These are phyloP conservation scores for Coemansia sp. DNA, from an alignment of 192 early-diverging fungal species.

Conservation along the genomic window DNA sequence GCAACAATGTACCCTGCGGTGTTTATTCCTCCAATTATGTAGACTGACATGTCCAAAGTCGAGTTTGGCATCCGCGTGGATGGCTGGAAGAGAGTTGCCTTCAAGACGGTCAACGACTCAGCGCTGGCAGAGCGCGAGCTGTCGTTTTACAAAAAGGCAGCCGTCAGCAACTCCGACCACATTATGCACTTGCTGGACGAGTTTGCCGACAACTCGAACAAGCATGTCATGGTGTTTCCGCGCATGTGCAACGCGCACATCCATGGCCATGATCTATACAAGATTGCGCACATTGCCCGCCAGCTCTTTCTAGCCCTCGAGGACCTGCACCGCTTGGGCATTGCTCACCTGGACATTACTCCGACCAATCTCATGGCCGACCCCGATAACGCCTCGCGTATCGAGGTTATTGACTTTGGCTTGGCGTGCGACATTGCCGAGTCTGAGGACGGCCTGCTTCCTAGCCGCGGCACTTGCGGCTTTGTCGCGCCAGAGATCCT, in stretches of 20 bases:
- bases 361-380: conserved; percentile 65
- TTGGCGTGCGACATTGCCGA: conserved; percentile 57
- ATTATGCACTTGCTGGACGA: conserved; percentile 61
- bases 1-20: neutral
- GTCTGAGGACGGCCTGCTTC: conserved; percentile 26
- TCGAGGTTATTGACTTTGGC: conserved; percentile 76
- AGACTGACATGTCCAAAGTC: conserved; percentile 59
- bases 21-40: conserved; percentile 11
- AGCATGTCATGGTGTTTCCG: conserved; percentile 64
- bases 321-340: conserved; percentile 60
- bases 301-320: conserved; percentile 59
- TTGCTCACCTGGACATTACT: conserved; percentile 70
- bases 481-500: conserved; percentile 71
- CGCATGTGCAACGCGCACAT: conserved; percentile 54
- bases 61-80: conserved; percentile 64
- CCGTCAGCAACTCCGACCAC: conserved; percentile 38
- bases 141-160: conserved; percentile 52
- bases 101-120: conserved; percentile 62
- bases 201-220: conserved; percentile 58
- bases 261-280: conserved; percentile 55
- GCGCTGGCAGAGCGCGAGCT: conserved; percentile 59
- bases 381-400: conserved; percentile 36
- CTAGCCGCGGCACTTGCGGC: conserved; percentile 69
- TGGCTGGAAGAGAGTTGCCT: conserved; percentile 60
- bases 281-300: conserved; percentile 50